These are phyloP conservation scores for Podospora conica DNA, from an alignment of 495 filamentous ascomycete species.

Conservation along the genomic window DNA sequence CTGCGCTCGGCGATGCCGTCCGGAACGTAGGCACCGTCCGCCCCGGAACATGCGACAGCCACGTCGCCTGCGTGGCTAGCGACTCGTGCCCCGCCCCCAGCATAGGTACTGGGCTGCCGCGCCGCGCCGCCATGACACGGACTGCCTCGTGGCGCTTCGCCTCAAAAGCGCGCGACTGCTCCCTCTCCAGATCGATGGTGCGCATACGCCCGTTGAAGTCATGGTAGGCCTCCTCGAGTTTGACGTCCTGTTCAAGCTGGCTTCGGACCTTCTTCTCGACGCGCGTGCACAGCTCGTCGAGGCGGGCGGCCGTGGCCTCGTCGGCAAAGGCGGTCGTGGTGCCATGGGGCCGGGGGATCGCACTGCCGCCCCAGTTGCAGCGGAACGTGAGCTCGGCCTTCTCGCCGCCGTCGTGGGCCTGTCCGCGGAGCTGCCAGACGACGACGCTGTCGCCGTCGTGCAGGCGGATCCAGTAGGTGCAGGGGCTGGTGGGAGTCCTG, in stretches of 20 bases:
- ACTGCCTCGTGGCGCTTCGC: conserved; percentile 32
- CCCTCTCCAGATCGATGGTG: conserved; percentile 34
- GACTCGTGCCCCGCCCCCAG: conserved; percentile 4
- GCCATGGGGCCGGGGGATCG: conserved; percentile 18
- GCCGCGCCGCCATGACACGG: conserved; percentile 23
- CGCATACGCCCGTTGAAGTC: conserved; percentile 30
- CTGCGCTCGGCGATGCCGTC: conserved; percentile 14
- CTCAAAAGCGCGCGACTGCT: conserved; percentile 38
- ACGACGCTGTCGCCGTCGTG: conserved; percentile 67
- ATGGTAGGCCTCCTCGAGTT: conserved; percentile 32
- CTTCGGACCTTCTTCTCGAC: conserved; percentile 29
- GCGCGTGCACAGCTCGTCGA: conserved; percentile 23
- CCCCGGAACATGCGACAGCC: conserved; percentile 11
- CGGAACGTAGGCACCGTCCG: conserved; percentile 19
- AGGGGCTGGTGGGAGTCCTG: conserved; percentile 38
- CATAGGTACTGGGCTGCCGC: conserved; percentile 17
- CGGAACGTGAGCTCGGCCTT: conserved; percentile 37
- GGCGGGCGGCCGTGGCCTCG: conserved; percentile 15
- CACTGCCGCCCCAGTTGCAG: conserved; percentile 44
- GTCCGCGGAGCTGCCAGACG: conserved; percentile 40
- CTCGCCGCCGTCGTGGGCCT: conserved; percentile 18
- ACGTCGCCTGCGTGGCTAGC: conserved; percentile 2
- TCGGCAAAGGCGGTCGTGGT: conserved; percentile 13
- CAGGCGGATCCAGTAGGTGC: conserved; percentile 57
- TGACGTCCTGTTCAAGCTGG: conserved; percentile 24